Evolutionary conservation across 352 stramenopile genomes (phyloP), one percentile per base, ranked within the genome.

Genomic region (Phytophthora niederhauseri): DNA sequence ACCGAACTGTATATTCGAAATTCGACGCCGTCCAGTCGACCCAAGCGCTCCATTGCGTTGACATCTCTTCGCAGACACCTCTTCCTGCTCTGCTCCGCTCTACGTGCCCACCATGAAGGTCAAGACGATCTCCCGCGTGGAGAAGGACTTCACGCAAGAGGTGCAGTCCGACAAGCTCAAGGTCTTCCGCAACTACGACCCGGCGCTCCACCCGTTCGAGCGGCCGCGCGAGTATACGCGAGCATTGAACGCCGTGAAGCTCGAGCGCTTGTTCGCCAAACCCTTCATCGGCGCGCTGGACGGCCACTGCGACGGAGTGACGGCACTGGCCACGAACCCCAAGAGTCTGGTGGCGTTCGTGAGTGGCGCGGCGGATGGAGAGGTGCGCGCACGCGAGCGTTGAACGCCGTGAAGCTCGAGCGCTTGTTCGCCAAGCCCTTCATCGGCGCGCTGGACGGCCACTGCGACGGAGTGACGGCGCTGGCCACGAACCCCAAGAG

Each of bases 341-440:
- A 97, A 85, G 50, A 98, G 87, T 66, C 82, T 99, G 4, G 85
- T 95, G 41, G 79, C 85, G 31, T 95, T 95, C 60, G 68, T 96
- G 30, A 95, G 87, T 80, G 92, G 93, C 17, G 91, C 94, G 1
- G 94, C 91, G 38, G 96, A 99, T 67, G 95, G 95, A 31, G 95
- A 99, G 68, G 85, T 99, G 46, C 85, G 95, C 31, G 89, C 85
- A 98, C 93, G 11, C 89, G 98, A 43, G 98, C 98, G 45, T 73
- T 99, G 51, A 98, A 98, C 66, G 95, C 98, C 12, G 97, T 97
- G 43, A 99, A 99, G 79, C 84, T 99, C 41, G 97, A 99, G 73
- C 95, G 97, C 6, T 91, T 99, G 80, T 99, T 99, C 84, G 98
- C 98, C 53, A 98, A 99, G 75, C 98, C 98, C 4, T 98, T 99